Evolutionary conservation across 345 rosid genomes (phyloP).

Genomic region (Linum usitatissimum): DNA sequence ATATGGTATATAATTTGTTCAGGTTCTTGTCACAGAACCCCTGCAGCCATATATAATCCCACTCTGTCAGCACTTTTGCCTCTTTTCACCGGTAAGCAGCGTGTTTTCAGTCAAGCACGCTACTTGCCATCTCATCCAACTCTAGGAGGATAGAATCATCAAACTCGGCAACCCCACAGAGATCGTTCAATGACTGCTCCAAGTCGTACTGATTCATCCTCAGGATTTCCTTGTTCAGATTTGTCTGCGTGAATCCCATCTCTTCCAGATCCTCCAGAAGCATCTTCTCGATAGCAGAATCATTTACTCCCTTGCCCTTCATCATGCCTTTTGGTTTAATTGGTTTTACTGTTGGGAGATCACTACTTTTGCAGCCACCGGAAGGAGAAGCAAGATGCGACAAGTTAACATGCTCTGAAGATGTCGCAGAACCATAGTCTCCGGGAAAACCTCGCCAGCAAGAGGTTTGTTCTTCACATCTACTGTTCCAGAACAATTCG

Average conservation of each 20-base stretch:
- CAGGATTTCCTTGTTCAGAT: slow-evolving; percentile 76
- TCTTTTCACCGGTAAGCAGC: background rate
- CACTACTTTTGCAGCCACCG: background rate
- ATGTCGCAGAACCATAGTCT: slow-evolving; percentile 4
- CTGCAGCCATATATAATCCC: slow-evolving; percentile 28
- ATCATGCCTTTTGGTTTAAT: slow-evolving; percentile 3
- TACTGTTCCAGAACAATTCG: slow-evolving; percentile 18
- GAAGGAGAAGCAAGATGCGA: slow-evolving; percentile 19
- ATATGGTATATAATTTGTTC: no score
- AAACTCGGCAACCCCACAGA: slow-evolving; percentile 58
- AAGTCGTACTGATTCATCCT: slow-evolving; percentile 61
- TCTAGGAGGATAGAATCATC: slow-evolving; percentile 82
- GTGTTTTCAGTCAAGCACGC: background rate
- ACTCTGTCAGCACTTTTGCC: background rate
- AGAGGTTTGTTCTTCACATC: slow-evolving; percentile 30
- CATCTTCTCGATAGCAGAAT: slow-evolving; percentile 26
- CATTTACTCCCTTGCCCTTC: slow-evolving; percentile 12
- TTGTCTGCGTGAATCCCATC: slow-evolving; percentile 90
- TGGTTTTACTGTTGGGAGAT: slow-evolving; percentile 4
- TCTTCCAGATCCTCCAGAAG: slow-evolving; percentile 77
- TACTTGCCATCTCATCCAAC: slow-evolving; percentile 73
- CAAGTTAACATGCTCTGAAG: slow-evolving; percentile 23
- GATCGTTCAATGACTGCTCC: slow-evolving; percentile 66
- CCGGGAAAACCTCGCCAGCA: no score
- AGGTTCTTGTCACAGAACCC: slow-evolving; percentile 64